A percentile compares a stretch with the other conserved stretches of the same genome.
Evolutionary conservation across 495 filamentous ascomycete genomes (phyloP).

Genomic region (Trichoderma asperelloides): DNA sequence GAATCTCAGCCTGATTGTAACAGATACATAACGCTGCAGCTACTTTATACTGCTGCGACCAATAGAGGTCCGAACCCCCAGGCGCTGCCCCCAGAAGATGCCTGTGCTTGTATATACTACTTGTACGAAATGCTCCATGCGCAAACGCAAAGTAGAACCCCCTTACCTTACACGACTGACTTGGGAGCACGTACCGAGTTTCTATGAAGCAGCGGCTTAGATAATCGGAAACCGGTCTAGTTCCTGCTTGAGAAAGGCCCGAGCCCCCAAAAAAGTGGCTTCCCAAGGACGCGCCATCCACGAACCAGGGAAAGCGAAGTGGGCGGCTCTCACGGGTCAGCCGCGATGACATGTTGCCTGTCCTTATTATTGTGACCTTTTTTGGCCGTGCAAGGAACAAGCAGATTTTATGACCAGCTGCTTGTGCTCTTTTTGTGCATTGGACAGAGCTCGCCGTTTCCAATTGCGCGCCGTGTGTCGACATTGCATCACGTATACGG

Average conservation of each 20-base stretch:
- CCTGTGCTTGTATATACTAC: too few species aligned
- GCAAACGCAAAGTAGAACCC: too few species aligned
- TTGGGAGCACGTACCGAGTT: not conserved
- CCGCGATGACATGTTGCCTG: slow-evolving; percentile 7
- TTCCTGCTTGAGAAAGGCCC: not conserved
- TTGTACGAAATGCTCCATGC: too few species aligned
- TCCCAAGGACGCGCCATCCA: slow-evolving; percentile 2
- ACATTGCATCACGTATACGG: not conserved
- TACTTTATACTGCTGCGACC: too few species aligned
- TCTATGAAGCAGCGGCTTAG: not conserved
- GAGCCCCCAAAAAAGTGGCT: not conserved
- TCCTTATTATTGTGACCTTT: not conserved
- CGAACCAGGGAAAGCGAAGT: not conserved
- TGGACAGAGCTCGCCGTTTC: too few species aligned
- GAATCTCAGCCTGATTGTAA: too few species aligned
- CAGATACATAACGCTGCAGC: too few species aligned
- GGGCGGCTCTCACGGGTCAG: not conserved
- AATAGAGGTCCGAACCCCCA: too few species aligned
- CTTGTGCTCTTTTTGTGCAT: not conserved
- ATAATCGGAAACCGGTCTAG: not conserved
- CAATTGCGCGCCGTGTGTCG: too few species aligned
- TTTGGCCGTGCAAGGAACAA: not conserved
- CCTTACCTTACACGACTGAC: too few species aligned
- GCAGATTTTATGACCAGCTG: not conserved
- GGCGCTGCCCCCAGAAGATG: too few species aligned